Evolutionary conservation across 2,329 filamentous ascomycete species (phyloP).

Genomic region (Drechslerella coelobrocha): DNA sequence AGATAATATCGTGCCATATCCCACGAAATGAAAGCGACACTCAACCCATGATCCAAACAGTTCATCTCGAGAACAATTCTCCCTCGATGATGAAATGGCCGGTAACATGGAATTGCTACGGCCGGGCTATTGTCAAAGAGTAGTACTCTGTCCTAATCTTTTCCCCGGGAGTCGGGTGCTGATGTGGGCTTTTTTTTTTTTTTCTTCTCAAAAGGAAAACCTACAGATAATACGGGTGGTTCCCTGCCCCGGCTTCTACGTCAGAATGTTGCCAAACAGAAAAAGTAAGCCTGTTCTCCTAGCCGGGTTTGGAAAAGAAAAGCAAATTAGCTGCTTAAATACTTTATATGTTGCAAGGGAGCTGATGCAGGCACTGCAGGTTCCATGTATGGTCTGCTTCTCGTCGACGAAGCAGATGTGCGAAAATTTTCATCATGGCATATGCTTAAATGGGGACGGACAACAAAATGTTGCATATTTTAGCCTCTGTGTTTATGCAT

Average conservation of each 20-base stretch:
- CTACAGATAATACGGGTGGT: conserved; percentile 37
- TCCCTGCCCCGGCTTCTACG: conserved; percentile 48
- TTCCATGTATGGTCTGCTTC: conserved; percentile 25
- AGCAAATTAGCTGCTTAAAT: conserved; percentile 28
- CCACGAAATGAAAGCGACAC: conserved; percentile 26
- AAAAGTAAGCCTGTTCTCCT: conserved; percentile 29
- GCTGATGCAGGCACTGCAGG: conserved; percentile 48
- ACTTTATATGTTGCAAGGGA: conserved; percentile 39
- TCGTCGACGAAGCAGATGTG: conserved; percentile 39
- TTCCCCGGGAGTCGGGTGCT: conserved; percentile 28
- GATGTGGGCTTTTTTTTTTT: conserved; percentile 34
- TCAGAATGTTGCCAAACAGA: conserved; percentile 35
- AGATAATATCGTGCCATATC: conserved; percentile 41
- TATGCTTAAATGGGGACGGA: conserved; percentile 49
- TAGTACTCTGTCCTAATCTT: conserved; percentile 28
- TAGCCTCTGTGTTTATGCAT: conserved; percentile 50
- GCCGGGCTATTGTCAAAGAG: conserved; percentile 11
- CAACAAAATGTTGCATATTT: conserved; percentile 52
- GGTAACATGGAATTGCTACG: conserved; percentile 16
- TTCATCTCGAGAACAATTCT: conserved; percentile 6
- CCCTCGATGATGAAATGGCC: conserved; percentile 41
- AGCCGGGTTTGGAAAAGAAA: conserved; percentile 35
- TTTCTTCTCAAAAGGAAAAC: conserved; percentile 43
- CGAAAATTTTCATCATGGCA: conserved; percentile 47
- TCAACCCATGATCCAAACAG: conserved; percentile 12